Percentiles rank a stretch among this genome's conserved stretches.
These are phyloP conservation scores for Platismatia glauca DNA, from an alignment of 495 filamentous ascomycete species.

Conservation along the genomic window DNA sequence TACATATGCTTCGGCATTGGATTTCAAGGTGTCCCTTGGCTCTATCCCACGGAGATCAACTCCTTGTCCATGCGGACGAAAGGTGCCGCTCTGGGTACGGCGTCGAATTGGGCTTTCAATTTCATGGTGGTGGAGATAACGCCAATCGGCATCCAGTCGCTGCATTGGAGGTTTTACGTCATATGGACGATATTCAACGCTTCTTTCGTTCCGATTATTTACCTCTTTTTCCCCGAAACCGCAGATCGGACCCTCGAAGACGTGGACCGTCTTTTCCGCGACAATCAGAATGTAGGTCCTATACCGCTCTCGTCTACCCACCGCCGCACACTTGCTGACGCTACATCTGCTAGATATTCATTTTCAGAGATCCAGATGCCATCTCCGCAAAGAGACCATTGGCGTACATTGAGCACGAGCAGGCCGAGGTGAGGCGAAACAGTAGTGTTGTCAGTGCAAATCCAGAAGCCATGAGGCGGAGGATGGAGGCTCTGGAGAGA, in stretches of 20 bases:
- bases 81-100: constrained; percentile 49
- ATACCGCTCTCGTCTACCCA: neutral
- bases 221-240: constrained; percentile 59
- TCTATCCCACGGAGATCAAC: constrained; percentile 58
- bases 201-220: constrained; percentile 54
- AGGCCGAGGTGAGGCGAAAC: constrained; percentile 29
- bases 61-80: constrained; percentile 49
- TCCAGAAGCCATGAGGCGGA: constrained; percentile 20
- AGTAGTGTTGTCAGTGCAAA: constrained; percentile 23
- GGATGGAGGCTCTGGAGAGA: constrained; percentile 17
- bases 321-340: neutral
- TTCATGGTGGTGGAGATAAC: constrained; percentile 59
- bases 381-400: constrained; percentile 31
- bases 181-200: constrained; percentile 54
- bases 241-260: constrained; percentile 43
- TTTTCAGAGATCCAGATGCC: constrained; percentile 34
- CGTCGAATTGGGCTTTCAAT: constrained; percentile 51
- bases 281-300: constrained; percentile 22
- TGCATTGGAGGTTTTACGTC: constrained; percentile 56
- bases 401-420: constrained; percentile 31
- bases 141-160: constrained; percentile 46
- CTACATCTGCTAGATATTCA: constrained; percentile 22
- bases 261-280: constrained; percentile 40
- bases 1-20: constrained; percentile 46
- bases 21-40: constrained; percentile 50